A percentile compares a stretch with the other conserved stretches of the same genome.
Evolutionary conservation across 73 alveolate species (phyloP).

Genomic region (Paramecium primaurelia): DNA sequence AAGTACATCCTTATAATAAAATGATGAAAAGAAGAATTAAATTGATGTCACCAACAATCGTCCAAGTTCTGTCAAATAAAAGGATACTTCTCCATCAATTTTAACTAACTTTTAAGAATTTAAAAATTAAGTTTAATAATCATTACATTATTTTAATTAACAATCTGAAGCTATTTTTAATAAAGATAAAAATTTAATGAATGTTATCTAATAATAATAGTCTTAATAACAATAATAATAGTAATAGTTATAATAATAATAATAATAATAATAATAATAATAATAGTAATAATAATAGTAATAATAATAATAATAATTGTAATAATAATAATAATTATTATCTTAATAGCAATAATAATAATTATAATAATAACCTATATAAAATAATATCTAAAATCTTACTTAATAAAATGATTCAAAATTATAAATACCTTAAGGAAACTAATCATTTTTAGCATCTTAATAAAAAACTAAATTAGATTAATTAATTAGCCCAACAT

Average conservation of each 20-base stretch:
- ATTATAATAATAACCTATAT: not conserved
- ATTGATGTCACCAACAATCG: not conserved
- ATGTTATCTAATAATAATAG: not conserved
- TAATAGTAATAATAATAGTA: not conserved
- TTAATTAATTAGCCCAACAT: slow-evolving; percentile 26
- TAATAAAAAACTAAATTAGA: slow-evolving; percentile 21
- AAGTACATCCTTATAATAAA: not conserved
- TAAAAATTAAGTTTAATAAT: slow-evolving; percentile 37
- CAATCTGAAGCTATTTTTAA: not conserved
- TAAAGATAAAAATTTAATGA: not conserved
- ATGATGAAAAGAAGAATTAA: slow-evolving; percentile 9
- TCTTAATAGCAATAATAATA: not conserved
- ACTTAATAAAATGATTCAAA: not conserved
- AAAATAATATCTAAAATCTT: not conserved
- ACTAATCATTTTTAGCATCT: not conserved
- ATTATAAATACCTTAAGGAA: not conserved
- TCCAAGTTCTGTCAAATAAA: not conserved
- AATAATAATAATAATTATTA: not conserved
- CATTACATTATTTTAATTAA: slow-evolving; percentile 17
- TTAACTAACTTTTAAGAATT: not conserved
- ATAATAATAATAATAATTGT: too few relatives aligned
- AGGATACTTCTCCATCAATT: not conserved
- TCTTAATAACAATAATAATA: not conserved
- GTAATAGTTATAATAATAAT: not conserved
- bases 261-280: not conserved